phyloP scores from a whole-genome alignment of 2,329 filamentous ascomycete genomes.

The Purpureocillium takamizusanense region DNA sequence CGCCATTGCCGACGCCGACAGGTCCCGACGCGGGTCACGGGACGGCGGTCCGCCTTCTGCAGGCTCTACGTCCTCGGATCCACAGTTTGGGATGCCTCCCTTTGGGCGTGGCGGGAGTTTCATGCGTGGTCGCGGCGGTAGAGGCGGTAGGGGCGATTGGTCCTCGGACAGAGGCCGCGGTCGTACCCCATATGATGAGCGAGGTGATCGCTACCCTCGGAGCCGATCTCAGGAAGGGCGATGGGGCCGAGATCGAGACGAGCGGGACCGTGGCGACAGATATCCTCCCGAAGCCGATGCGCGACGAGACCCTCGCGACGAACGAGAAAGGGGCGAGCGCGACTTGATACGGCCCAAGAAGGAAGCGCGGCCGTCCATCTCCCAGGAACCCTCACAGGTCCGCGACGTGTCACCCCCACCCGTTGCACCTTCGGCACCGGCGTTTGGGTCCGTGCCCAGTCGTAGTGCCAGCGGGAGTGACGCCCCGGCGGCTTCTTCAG shows the following conservation, averaged over 20 bases:
- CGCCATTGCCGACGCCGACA: slow-evolving; percentile 56
- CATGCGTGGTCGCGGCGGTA: slow-evolving; percentile 42
- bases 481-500: slow-evolving; percentile 14
- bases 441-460: slow-evolving; percentile 46
- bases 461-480: slow-evolving; percentile 27
- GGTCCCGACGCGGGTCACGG: slow-evolving; percentile 59
- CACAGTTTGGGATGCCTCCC: slow-evolving; percentile 43
- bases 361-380: slow-evolving; percentile 36
- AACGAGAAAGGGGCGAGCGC: slow-evolving; percentile 36
- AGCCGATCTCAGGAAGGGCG: slow-evolving; percentile 59
- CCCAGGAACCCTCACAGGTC: slow-evolving; percentile 36
- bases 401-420: slow-evolving; percentile 50
- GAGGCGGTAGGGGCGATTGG: slow-evolving; percentile 34
- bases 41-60: slow-evolving; percentile 63
- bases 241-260: slow-evolving; percentile 46
- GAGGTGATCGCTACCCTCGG: slow-evolving; percentile 51
- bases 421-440: slow-evolving; percentile 47
- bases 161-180: slow-evolving; percentile 41
- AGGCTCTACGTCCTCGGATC: slow-evolving; percentile 62
- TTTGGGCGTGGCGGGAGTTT: slow-evolving; percentile 49
- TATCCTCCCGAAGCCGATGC: slow-evolving; percentile 27
- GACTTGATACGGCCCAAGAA: slow-evolving; percentile 40
- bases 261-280: slow-evolving; percentile 38
- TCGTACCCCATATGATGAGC: slow-evolving; percentile 50
- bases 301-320: slow-evolving; percentile 36